Evolutionary conservation across 2,329 filamentous ascomycete genomes (phyloP), one percentile per base, ranked within the genome.

Genomic region (Fonsecaea erecta): DNA sequence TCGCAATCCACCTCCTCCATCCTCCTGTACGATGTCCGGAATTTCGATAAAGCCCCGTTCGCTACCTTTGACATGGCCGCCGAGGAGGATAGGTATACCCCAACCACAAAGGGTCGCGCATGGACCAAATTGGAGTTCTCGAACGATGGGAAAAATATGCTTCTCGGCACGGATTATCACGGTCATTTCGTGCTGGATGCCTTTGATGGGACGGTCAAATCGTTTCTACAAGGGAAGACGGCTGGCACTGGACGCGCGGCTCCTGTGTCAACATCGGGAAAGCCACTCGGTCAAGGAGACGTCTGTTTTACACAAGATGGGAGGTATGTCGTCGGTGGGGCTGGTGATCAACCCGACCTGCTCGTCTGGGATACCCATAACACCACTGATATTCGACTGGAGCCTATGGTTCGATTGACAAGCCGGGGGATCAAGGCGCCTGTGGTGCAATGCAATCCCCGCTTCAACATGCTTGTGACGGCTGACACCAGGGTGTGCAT

Each of bases 101-200:
- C 77, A 54, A 82, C 79, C 52, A 83, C 79, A 55, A 82, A 79
- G 30, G 79, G 79, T 37, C 74, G 79, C 52, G 77, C 76, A 70
- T 99, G 95, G 95, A 95, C 91, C 1, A 93, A 90, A 71, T 84
- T 99, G 48, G 93, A 97, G 73, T 98, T 99, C 75, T 95, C 92
- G 64, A 99, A 99, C 73, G 95, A 99, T 73, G 95, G 95, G 18
- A 96, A 96, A 74, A 87, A 87, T 66, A 79, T 99, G 54, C 84
- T 99, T 4, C 77, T 99, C 18, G 91, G 91, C 14, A 98, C 94
- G 1, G 91, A 89, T 55, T 92, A 91, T 6, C 85, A 85, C 58
- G 92, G 93, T 0, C 95, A 99, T 77, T 96, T 95, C 74, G 81
- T 99, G 1, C 82, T 99, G n/a, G 95, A 99, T 75, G 91, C 94